phyloP scores from a whole-genome alignment of 1,284 basidiomycete species.

The Quambalaria eucalypti region DNA sequence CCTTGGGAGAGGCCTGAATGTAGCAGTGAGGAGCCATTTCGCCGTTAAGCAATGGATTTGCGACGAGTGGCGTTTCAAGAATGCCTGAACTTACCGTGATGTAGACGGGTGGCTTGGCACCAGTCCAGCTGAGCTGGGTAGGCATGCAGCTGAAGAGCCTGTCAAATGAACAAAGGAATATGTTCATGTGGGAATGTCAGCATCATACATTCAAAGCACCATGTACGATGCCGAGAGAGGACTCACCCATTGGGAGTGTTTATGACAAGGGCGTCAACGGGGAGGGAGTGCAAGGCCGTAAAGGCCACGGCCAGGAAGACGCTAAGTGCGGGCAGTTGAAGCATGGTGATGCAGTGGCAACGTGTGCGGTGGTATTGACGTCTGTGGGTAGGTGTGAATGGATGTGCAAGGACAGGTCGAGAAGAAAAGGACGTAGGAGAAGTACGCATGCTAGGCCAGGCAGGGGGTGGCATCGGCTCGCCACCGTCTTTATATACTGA shows the following conservation, averaged over 20 bases:
- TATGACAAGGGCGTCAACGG: not conserved
- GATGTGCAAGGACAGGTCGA: no score
- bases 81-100: not conserved
- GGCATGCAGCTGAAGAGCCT: not conserved
- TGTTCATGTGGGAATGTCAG: no score
- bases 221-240: not conserved
- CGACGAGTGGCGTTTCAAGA: not conserved
- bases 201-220: not conserved
- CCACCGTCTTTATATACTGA: no score
- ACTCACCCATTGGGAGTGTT: not conserved
- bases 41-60: not conserved
- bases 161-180: not conserved
- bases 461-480: no score
- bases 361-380: no score
- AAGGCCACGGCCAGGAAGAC: not conserved
- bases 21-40: not conserved
- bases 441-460: no score
- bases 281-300: not conserved
- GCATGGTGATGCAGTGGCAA: no score
- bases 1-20: not conserved
- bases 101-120: not conserved
- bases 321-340: no score
- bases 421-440: no score
- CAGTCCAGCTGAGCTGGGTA: not conserved
- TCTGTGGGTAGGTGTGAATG: no score